Base-by-base conservation (phyloP, 2,329 filamentous ascomycete genomes). In the Dactylellina parvicollis region DNA sequence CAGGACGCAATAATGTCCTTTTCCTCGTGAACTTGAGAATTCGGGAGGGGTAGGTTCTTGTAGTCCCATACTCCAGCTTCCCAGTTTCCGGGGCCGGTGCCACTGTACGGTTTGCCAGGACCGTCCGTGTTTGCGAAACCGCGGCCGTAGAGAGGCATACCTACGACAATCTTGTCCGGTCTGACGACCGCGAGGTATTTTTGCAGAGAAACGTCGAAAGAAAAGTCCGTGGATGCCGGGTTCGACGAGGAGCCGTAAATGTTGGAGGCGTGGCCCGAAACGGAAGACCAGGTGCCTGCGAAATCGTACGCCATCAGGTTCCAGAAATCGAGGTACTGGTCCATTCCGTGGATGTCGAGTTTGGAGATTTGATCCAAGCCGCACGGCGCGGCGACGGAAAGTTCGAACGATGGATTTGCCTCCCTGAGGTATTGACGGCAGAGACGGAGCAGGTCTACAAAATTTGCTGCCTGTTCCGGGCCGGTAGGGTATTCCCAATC, bases 61-160 rank as follows among this genome's bases (percentile, higher is more conserved):
- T 90, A 97, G 81, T 98, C 93, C 84, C 91, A 92, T 0, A 96
- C 87, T 0, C 92, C 92, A 5, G 86, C 84, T 82, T 97, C 93
- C 90, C 91, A 97, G 64, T 86, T 91, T 0, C 93, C 94, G 61
- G 88, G 84, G 1, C 92, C 93, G 7, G 91, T 84, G 4, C 92
- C 92, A 52, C 80, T 85, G 81, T 86, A 97, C 0, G 86, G 82
- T 30, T 83, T 80, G 0, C 94, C 94, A 0, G 88, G 85, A 0
- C 92, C 93, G 24, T 89, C 85, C 0, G 94, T 97, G 76, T 88
- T 87, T 77, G 88, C 85, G 80, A 97, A 98, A 0, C 91, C 88
- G 32, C 93, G 90, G 0, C 94, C 94, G 79, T 98, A 98, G 12
- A 98, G 83, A 1, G 94, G 94, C 91, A 97, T 95, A 2, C 94